Evolutionary conservation across 441 rosid genomes (phyloP), one percentile per base, ranked within the genome.

Genomic region (Eutrema salsugineum): DNA sequence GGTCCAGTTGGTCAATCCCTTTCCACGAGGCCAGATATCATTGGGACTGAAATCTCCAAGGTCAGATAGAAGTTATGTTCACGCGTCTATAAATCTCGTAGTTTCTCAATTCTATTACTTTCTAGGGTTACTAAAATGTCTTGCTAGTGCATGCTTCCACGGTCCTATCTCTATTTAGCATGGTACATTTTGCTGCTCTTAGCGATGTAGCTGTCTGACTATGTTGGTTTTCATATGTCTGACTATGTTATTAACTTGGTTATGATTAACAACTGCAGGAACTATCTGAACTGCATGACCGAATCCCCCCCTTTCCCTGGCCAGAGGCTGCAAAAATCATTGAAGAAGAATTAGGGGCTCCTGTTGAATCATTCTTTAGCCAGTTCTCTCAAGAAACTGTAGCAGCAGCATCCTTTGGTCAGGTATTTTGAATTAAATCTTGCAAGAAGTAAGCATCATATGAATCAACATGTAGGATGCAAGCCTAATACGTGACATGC

Each of bases 321-420:
- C 61, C 83, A 16, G 55, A 61, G 65, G 99, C 99, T 58, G 79
- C 86, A 90, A 85, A 88, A 81, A 87, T 85, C 76, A 87, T 94
- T 33, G 87, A 94, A 86, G 97, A 94, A 79, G 99, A 91, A 65
- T 82, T 94, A 73, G 93, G 94, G 60, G 90, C 94, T 77, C 93
- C 97, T 58, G 77, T 84, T 43, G 81, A 80, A 55, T 88, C 94
- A 61, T 69, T 82, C 61, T 90, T 90, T 72, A 88, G 89, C 78
- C 77, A 85, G 69, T 75, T 94, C 63, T 91, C 99, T 54, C 86
- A 90, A 76, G 96, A 94, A 77, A 88, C 97, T 58, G 84, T 90
- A 49, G 99, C 97, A 51, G 97, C 99, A 49, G 97, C 97, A 68
- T 94, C 99, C 77, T 94, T 91, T 83, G 99, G 97, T 79, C 97